phyloP scores from a whole-genome alignment of 352 stramenopile species.

The Pelagophyceae sp. region DNA sequence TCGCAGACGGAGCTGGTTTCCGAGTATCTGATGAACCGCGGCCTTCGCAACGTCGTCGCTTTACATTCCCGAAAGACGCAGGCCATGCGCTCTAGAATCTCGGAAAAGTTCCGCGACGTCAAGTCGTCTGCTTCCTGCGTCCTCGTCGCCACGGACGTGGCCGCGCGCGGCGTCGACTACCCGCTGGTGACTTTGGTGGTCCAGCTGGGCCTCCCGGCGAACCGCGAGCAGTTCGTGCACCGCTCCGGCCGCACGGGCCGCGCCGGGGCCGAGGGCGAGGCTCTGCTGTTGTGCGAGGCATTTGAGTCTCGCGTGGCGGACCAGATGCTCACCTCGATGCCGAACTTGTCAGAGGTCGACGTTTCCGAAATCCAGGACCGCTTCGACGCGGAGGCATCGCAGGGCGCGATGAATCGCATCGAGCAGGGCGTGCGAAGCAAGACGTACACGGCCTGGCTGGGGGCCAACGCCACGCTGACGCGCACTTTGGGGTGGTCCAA shows the following conservation, averaged over 20 bases:
- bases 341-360: not conserved
- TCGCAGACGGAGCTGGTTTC: constrained; percentile 56
- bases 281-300: not conserved
- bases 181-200: constrained; percentile 90
- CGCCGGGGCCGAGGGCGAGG: constrained; percentile 57
- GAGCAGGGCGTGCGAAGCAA: constrained; percentile 51
- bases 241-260: constrained; percentile 83
- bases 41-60: constrained; percentile 54
- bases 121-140: constrained; percentile 81
- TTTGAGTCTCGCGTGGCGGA: not conserved
- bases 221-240: constrained; percentile 88
- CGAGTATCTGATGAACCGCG: constrained; percentile 16
- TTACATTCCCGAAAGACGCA: constrained; percentile 55
- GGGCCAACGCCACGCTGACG: constrained; percentile 80
- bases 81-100: constrained; percentile 64
- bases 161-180: constrained; percentile 90
- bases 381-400: constrained; percentile 53
- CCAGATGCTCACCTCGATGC: not conserved
- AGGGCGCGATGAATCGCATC: constrained; percentile 53
- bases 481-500: constrained; percentile 50
- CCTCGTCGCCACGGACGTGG: constrained; percentile 93
- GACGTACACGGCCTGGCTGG: constrained; percentile 85
- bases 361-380: constrained; percentile 48
- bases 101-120: constrained; percentile 90
- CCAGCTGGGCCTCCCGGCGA: constrained; percentile 90